These are phyloP conservation scores for Erythrophleum fordii DNA, from an alignment of 306 rosid species.

Conservation along the genomic window DNA sequence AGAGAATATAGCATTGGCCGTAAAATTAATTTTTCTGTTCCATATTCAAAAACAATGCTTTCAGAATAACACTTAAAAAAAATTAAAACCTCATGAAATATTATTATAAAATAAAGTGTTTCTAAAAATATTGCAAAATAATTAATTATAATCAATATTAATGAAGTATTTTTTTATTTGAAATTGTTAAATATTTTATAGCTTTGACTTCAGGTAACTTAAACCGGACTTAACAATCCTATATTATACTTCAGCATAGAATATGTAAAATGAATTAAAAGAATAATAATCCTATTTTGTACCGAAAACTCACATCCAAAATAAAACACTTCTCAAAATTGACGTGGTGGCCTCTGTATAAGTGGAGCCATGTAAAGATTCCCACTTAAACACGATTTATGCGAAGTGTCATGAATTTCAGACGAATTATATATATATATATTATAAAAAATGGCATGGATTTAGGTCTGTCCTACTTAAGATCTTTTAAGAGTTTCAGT, in stretches of 20 bases:
- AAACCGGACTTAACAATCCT: neutral
- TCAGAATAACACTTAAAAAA: too few species aligned
- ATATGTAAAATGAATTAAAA: neutral
- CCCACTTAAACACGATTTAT: neutral
- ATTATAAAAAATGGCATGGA: too few species aligned
- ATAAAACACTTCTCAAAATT: neutral
- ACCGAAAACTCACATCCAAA: neutral
- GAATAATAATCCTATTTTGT: neutral
- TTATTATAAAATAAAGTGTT: neutral
- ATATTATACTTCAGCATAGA: too few species aligned
- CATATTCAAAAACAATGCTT: too few species aligned
- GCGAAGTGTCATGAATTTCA: neutral
- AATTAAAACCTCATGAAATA: too few species aligned
- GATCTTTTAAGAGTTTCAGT: neutral
- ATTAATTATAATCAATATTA: neutral
- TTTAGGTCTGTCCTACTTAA: too few species aligned
- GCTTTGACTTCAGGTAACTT: too few species aligned
- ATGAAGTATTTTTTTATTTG: neutral
- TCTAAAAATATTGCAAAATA: neutral
- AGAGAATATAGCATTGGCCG: too few species aligned
- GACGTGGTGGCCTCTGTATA: neutral
- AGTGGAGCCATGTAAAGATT: conserved; percentile 8
- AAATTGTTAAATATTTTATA: neutral
- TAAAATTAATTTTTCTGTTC: too few species aligned
- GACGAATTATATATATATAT: neutral